Base-by-base conservation (phyloP, 192 early-diverging fungal species). In the Entrophospora sp. region DNA sequence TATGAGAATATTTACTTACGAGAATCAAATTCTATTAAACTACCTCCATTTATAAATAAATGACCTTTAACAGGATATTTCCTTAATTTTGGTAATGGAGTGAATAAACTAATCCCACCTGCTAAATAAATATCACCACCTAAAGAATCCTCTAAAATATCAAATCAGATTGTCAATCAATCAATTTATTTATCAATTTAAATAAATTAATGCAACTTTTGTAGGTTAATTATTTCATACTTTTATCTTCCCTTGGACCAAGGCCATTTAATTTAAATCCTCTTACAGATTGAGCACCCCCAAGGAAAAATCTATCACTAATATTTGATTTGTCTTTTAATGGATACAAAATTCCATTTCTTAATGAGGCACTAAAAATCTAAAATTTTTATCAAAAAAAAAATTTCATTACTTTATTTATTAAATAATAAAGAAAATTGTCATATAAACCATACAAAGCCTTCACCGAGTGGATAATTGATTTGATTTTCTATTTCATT, bases 41-140 rank as follows among this genome's bases (percentile, higher is more conserved):
- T 81, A 18, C 96, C 96, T 0, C 86, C 92, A 65, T 98, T 98
- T 13, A 87, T 80, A 79, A 92, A 98, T 40, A 87, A 59, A 70
- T 98, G 96, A 0, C 83, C 87, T 63, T 83, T 85, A 25, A 98
- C 73, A 4, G 87, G 83, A 20, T 85, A 71, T 9, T 61, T 70
- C 2, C 71, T 60, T 4, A 93, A 67, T 46, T 74, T 84, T 5
- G 96, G 94, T 66, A 96, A 69, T 7, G 92, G 91, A 0, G 91
- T 85, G 46, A 93, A 83, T 40, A 91, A 72, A 63, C 90, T 91
- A 9, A 92, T 28, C 0, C 93, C 92, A 0, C 81, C 84, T 5
- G 90, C 80, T 70, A 86, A 83, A 70, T 90, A 96, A 34, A 81
- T 71, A 62, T 96, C 90, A n/a, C 92, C 96, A 40, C 96, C 96